Conservation (phyloP, 805 yeast species). For the Myxozyma neotropica region DNA sequence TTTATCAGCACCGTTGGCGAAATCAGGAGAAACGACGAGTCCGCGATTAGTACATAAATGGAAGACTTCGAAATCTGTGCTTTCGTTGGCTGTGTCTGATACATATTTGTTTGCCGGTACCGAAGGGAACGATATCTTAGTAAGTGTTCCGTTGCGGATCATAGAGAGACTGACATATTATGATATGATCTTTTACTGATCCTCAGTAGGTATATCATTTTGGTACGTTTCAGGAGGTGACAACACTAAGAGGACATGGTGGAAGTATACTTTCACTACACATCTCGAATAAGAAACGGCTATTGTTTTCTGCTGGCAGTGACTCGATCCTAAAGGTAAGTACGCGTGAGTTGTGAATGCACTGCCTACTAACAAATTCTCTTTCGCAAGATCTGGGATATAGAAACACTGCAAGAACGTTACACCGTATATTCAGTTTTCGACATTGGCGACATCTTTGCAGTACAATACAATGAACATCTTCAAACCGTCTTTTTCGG, state of each 20-base stretch:
- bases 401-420: constrained; percentile 48
- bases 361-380: background rate
- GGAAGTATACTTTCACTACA: constrained; percentile 74
- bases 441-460: constrained; percentile 93
- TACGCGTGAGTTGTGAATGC: background rate
- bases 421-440: constrained; percentile 79
- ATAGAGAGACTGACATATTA: background rate
- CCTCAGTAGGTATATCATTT: constrained; percentile 52
- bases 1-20: constrained; percentile 4
- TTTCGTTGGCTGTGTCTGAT: constrained; percentile 52
- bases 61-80: constrained; percentile 70
- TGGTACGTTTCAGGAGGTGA: constrained; percentile 59
- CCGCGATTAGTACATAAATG: constrained; percentile 63
- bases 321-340: constrained; percentile 76
- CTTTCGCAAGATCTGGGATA: constrained; percentile 61
- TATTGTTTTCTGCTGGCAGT: constrained; percentile 80
- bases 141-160: constrained; percentile 36
- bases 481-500: constrained; percentile 75
- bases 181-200: too few relatives aligned
- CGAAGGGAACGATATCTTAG: constrained; percentile 76
- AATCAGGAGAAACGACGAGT: background rate
- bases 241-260: constrained; percentile 60
- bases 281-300: constrained; percentile 50
- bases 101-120: constrained; percentile 77
- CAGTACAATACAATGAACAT: constrained; percentile 67